Conservation (phyloP, 1,284 basidiomycete genomes). For the Ceratobasidium sp. region DNA sequence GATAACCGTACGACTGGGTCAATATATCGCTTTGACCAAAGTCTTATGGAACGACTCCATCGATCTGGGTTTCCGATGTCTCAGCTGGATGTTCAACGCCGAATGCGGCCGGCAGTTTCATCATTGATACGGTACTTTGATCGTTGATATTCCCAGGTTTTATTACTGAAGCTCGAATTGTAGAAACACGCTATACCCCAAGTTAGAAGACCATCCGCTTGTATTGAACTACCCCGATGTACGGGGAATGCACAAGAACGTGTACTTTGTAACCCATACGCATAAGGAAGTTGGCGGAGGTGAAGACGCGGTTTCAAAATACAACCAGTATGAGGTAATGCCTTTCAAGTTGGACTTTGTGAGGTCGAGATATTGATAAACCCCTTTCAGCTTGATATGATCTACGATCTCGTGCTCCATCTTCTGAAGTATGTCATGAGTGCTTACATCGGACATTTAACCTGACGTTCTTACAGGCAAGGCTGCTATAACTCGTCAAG, state of each 20-base stretch:
- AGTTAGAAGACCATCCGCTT: slow-evolving; percentile 12
- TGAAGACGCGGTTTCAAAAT: slow-evolving; percentile 23
- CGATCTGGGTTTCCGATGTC: slow-evolving; percentile 22
- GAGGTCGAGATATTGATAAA: not conserved
- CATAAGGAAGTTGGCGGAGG: slow-evolving; percentile 31
- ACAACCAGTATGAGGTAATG: slow-evolving; percentile 11
- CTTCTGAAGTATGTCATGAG: slow-evolving; percentile 14
- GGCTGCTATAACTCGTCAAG: slow-evolving; percentile 53
- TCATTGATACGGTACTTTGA: slow-evolving; percentile 19
- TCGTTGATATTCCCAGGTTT: not conserved
- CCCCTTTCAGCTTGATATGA: slow-evolving; percentile 22
- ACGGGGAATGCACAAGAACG: slow-evolving; percentile 28
- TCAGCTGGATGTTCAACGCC: slow-evolving; percentile 25
- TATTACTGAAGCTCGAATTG: not conserved
- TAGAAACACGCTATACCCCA: slow-evolving; percentile 30
- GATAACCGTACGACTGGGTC: slow-evolving; percentile 12
- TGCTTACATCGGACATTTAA: too few relatives aligned
- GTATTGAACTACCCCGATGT: not conserved
- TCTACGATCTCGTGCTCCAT: slow-evolving; percentile 35
- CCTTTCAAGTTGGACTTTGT: not conserved
- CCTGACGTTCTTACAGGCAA: not conserved
- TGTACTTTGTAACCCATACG: slow-evolving; percentile 31
- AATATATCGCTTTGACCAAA: slow-evolving; percentile 33
- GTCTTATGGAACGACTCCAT: slow-evolving; percentile 24
- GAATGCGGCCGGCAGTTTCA: slow-evolving; percentile 33